Percentiles rank a stretch among this genome's conserved stretches.
Evolutionary conservation across 768 basidiomycete species (phyloP).

Genomic region (Leccinum sublutescens): DNA sequence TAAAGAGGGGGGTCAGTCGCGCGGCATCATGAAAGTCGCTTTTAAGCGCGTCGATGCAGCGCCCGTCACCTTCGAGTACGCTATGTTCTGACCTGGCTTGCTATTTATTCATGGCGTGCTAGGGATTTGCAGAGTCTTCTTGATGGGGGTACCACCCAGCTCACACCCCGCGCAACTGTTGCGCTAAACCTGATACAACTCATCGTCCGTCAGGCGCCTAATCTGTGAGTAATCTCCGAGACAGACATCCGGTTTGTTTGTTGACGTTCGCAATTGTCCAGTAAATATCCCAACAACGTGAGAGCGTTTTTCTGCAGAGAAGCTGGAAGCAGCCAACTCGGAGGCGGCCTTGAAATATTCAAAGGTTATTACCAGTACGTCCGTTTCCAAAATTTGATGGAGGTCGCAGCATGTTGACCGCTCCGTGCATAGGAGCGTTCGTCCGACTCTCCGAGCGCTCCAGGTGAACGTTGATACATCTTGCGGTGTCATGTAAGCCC

Average conservation of each 20-base stretch:
- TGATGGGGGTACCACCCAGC: constrained; percentile 22
- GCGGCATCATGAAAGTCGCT: constrained; percentile 32
- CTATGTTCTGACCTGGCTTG: background rate
- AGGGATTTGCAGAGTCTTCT: constrained; percentile 29
- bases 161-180: constrained; percentile 30
- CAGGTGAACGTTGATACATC: constrained; percentile 48
- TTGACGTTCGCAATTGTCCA: constrained; percentile 15
- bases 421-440: constrained; percentile 39
- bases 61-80: constrained; percentile 37
- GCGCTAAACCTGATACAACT: constrained; percentile 50
- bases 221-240: constrained; percentile 36
- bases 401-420: background rate
- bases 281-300: constrained; percentile 45
- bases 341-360: constrained; percentile 42
- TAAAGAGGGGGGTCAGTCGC: constrained; percentile 12
- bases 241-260: background rate
- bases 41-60: constrained; percentile 41
- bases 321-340: constrained; percentile 26
- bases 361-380: constrained; percentile 52
- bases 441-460: constrained; percentile 40
- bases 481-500: constrained; percentile 43
- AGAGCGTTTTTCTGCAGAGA: constrained; percentile 43
- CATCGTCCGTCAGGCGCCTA: constrained; percentile 46
- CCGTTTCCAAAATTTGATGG: background rate
- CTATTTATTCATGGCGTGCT: background rate